Conservation (phyloP, 495 filamentous ascomycete species). For the Umbilicaria muhlenbergii region DNA sequence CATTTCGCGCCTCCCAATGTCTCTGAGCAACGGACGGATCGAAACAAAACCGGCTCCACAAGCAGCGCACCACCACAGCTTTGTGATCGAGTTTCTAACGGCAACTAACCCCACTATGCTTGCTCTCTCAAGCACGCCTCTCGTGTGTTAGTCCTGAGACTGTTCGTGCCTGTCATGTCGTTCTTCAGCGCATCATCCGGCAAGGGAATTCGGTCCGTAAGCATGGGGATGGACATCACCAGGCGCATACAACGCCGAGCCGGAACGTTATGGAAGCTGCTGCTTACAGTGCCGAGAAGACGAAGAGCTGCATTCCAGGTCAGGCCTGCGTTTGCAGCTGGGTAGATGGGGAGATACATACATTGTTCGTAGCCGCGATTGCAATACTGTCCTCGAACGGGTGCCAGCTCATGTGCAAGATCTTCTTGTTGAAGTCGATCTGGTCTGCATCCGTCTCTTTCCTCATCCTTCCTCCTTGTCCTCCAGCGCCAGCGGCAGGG, state of each 20-base stretch:
- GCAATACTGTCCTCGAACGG: slow-evolving; percentile 99
- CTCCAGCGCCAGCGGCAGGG: slow-evolving; percentile 58
- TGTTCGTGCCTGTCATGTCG: slow-evolving; percentile 8
- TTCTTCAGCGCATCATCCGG: slow-evolving; percentile 6
- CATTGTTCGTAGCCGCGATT: slow-evolving; percentile 98
- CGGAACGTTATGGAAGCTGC: background rate
- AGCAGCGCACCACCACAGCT: no score
- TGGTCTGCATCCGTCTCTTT: slow-evolving; percentile 99
- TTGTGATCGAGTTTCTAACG: no score
- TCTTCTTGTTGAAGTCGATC: slow-evolving; percentile 99
- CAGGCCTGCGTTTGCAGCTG: background rate
- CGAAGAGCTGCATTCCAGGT: slow-evolving; percentile 52
- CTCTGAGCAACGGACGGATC: no score
- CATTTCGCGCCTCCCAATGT: no score
- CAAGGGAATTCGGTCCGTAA: slow-evolving; percentile 1
- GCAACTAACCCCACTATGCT: no score
- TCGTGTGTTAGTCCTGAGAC: slow-evolving; percentile 6
- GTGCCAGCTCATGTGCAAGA: slow-evolving; percentile 99
- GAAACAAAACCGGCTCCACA: no score
- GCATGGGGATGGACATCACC: background rate
- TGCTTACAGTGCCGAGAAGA: slow-evolving; percentile 88
- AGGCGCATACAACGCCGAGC: background rate
- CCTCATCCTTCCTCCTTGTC: slow-evolving; percentile 84
- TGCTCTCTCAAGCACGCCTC: no score
- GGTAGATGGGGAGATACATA: slow-evolving; percentile 32